A percentile compares a stretch with the other conserved stretches of the same genome.
Evolutionary conservation across 2,329 filamentous ascomycete species (phyloP).

Genomic region (Amylocarpus encephaloides): DNA sequence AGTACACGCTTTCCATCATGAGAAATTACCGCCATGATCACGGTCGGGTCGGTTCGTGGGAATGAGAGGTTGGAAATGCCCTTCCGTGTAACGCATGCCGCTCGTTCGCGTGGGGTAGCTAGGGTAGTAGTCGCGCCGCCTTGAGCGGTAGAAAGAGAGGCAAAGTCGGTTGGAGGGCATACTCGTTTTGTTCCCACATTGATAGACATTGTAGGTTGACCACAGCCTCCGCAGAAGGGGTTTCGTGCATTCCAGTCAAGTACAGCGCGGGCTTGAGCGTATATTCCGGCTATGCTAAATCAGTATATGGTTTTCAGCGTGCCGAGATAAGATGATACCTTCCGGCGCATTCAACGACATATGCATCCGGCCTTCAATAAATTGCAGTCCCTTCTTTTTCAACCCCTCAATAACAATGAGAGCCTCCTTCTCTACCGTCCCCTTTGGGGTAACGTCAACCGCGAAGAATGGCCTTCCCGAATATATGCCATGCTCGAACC

Average conservation of each 20-base stretch:
- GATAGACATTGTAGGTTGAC: constrained; percentile 70
- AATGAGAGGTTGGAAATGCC: constrained; percentile 88
- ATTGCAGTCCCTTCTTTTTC: constrained; percentile 55
- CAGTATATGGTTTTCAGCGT: neutral
- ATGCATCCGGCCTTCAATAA: constrained; percentile 59
- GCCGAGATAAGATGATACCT: constrained; percentile 32
- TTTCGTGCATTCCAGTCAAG: constrained; percentile 94
- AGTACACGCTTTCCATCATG: constrained; percentile 62
- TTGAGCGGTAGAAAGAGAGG: constrained; percentile 30
- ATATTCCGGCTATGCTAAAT: constrained; percentile 65
- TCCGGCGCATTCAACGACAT: constrained; percentile 42
- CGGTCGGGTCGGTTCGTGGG: constrained; percentile 77
- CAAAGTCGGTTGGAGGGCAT: constrained; percentile 65
- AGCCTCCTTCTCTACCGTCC: constrained; percentile 54
- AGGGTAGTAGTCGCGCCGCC: constrained; percentile 36
- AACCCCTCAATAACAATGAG: constrained; percentile 52
- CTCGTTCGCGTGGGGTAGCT: constrained; percentile 45
- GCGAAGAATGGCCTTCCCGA: constrained; percentile 81
- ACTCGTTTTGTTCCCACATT: constrained; percentile 76
- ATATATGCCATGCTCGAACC: constrained; percentile 57
- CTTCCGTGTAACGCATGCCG: constrained; percentile 71
- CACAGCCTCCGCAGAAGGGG: constrained; percentile 86
- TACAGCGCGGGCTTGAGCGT: constrained; percentile 79
- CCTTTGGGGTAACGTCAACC: constrained; percentile 75
- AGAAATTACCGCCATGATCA: constrained; percentile 90